Base-by-base conservation (phyloP, 83 land plant species). In the Picea mariana region DNA sequence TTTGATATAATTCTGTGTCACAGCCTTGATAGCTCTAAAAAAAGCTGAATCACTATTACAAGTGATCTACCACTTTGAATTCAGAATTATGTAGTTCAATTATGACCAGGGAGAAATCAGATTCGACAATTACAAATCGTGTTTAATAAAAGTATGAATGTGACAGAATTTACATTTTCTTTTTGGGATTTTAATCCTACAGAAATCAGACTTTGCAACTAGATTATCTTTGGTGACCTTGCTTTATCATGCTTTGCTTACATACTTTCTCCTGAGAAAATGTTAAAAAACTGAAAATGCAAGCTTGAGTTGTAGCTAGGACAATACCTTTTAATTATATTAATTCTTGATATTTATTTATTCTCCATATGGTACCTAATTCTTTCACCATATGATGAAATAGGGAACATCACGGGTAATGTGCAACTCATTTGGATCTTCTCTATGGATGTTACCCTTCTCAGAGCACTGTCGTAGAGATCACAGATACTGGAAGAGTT, bases 371-470 rank as follows among this genome's bases (percentile, higher is more conserved):
- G 20, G 11, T 18, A 9, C 34, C 18, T 78, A 31, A 24, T 17
- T 78, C 8, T 78, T 78, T 78, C 15, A 7, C 55, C 26, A 21
- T 62, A 66, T 83, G 81, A 84, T 65, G 24, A 63, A 81, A 38
- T 89, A 47, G 49, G 9, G 49, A 47, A 47, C 49, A 47, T 7
- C 49, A 47, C 49, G 49, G 18, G 23, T 93, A 83, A 87, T 98
- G 97, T 88, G 86, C 88, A 94, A 94, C 86, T 92, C 99, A 69
- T 98, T 98, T 89, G 94, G 90, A 73, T 95, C 99, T 55, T 89
- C 95, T 58, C 71, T 94, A 58, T 98, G 99, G 99, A 92, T 94
- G 94, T 81, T 91, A 85, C 99, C 98, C 67, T 94, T 98, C 84
- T 94, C 99, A 68, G 83, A 86, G 82, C 75, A 93, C 73, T 96